Percentiles rank a stretch among this genome's conserved stretches.
These are phyloP conservation scores for Brassica balearica DNA, from an alignment of 441 rosid genomes.

Conservation along the genomic window DNA sequence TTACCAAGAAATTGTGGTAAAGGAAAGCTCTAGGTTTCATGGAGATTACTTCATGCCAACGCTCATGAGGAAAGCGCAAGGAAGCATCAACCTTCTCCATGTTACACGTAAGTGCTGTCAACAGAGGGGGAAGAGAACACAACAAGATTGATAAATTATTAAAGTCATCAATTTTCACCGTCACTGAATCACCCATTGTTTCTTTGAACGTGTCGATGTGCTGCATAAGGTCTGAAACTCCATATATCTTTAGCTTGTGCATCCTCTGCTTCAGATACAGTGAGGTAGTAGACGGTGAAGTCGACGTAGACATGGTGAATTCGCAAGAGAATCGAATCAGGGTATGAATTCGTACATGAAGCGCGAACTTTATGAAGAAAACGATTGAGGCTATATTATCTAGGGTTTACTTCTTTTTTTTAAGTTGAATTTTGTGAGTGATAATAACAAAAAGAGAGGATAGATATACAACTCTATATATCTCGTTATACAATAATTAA, in stretches of 20 bases:
- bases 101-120: slow-evolving; percentile 5
- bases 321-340: not conserved
- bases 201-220: not conserved
- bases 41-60: not conserved
- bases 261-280: not conserved
- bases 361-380: not conserved
- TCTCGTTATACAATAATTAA: not conserved
- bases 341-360: not conserved
- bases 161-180: not conserved
- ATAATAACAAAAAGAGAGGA: not conserved
- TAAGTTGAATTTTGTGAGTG: not conserved
- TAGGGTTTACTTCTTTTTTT: not conserved
- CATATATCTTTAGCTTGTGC: not conserved
- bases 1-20: slow-evolving; percentile 8
- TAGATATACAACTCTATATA: not conserved
- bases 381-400: not conserved
- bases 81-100: slow-evolving; percentile 2
- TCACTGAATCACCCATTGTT: not conserved
- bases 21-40: not conserved
- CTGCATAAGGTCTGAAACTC: slow-evolving; percentile 6
- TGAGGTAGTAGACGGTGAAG: not conserved
- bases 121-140: not conserved
- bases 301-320: not conserved
- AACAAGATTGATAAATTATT: not conserved
- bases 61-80: not conserved